Base-by-base conservation (phyloP, 1,284 basidiomycete species). In the Marasmius tenuissimus region DNA sequence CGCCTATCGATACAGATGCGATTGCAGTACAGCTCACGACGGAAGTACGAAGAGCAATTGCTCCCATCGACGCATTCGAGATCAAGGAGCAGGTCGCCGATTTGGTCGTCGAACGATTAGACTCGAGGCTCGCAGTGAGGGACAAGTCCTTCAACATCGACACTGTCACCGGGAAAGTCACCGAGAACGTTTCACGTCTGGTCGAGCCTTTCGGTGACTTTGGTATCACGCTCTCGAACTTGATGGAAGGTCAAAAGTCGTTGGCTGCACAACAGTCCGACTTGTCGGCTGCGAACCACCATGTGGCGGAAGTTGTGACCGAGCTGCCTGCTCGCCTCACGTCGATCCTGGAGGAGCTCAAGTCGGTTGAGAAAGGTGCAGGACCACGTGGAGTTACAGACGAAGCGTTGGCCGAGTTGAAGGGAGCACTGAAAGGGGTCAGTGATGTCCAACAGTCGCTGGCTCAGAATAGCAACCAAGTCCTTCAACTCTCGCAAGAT, bases 31-130 rank as follows among this genome's bases (percentile, higher is more conserved):
- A 88, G 62, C 77, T 93, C 55, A 84, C 83, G 12, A 76, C 82
- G 0, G 91, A 92, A 72, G 81, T 93, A 45, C 84, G 87, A 61
- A 81, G 82, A 50, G 82, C 86, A 39, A 86, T 92, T 60, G 87
- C 85, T 0, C 88, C 89, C 0, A 83, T 93, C 38, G 92, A 93
- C 67, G 85, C 90, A 0, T 89, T 92, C 68, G 88, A 89, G 70
- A 90, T 93, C 72, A 92, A 91, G 76, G 91, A 93, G 69, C 89
- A 92, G 67, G 90, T 93, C 0, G 90, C 91, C 2, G 91, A 93
- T 71, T 82, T 93, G 27, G 91, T 93, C 4, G 89, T 93, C 3
- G 92, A 92, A 71, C 85, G 92, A 33, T 78, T 93, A 16, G 90
- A 93, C 67, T 89, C 92, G 10, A 84, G 91, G 14, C 80, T 93